Base-by-base conservation (phyloP, 2,329 filamentous ascomycete species). In the Myotisia sp. region DNA sequence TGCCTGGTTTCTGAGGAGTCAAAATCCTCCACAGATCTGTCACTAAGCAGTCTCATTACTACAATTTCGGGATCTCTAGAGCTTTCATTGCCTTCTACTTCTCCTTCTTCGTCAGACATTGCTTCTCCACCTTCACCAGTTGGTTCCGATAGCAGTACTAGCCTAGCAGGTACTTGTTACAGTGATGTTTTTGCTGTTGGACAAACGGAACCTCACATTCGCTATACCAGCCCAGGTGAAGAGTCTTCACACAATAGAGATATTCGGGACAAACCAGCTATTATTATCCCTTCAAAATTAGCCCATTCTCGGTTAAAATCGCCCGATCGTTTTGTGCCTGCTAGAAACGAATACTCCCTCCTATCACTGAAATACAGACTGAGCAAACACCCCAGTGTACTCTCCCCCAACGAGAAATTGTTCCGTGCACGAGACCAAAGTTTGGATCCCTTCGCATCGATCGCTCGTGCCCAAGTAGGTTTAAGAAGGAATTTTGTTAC, bases 301-400 rank as follows among this genome's bases (percentile, higher is more conserved):
- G 27, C 32, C 2, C 43, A 44, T 22, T 45, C 29, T 21, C 43
- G 43, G 10, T 49, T 51, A 9, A 37, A 40, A 8, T 62, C 59
- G 7, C 65, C 65, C 14, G 74, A 79, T 50, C 64, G 75, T 18
- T 79, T 76, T 47, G 65, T 78, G 28, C 62, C 68, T 20, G 47
- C 47, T 34, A 59, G 66, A 30, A 58, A 60, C 31, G 57, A 57
- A 29, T 51, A 54, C 4, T 53, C 56, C 14, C 45, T 55, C 22
- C 53, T 61, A 10, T 55, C 62, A 16, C 60, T 68, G 35, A 65
- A 60, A 29, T 74, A 70, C 43, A 64, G 63, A 38, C 44, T 71
- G 19, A 66, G 61, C 42, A 73, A 68, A 44, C 52, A 60, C 29
- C 53, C 60, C 12, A 47, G 58, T 21, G 56, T 59, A 19, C 50